phyloP scores from a whole-genome alignment of 495 filamentous ascomycete species.

The Thermochaetoides thermophila region DNA sequence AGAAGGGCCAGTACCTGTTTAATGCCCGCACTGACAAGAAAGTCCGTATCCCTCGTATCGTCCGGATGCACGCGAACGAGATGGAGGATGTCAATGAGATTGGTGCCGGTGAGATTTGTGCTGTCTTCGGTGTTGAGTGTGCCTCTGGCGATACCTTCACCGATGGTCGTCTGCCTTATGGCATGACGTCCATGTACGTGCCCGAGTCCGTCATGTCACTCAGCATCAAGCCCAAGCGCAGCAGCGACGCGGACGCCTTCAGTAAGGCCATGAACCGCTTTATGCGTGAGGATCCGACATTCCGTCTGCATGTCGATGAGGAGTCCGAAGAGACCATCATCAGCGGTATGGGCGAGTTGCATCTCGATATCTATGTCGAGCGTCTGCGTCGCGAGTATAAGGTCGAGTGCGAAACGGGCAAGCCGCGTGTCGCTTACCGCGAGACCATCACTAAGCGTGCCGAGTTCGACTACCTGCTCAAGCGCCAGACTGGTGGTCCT shows the following conservation, averaged over 20 bases:
- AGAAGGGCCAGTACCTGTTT: slow-evolving; percentile 78
- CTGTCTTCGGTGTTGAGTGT: slow-evolving; percentile 96
- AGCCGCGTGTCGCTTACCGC: slow-evolving; percentile 94
- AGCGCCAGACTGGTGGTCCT: slow-evolving; percentile 91
- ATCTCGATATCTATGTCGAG: slow-evolving; percentile 95
- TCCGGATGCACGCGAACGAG: slow-evolving; percentile 99
- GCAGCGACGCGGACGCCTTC: slow-evolving; percentile 86
- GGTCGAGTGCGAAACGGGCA: slow-evolving; percentile 87
- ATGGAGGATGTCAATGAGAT: slow-evolving; percentile 94
- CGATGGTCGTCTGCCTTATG: slow-evolving; percentile 82
- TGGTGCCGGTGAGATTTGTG: slow-evolving; percentile 92
- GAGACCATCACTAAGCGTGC: slow-evolving; percentile 72
- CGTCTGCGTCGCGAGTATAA: slow-evolving; percentile 96
- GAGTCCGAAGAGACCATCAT: slow-evolving; percentile 95
- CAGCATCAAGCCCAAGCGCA: slow-evolving; percentile 91
- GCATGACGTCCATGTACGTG: slow-evolving; percentile 97
- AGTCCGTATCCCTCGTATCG: slow-evolving; percentile 91
- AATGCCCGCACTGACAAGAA: slow-evolving; percentile 92
- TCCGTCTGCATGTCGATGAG: slow-evolving; percentile 79
- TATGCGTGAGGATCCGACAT: slow-evolving; percentile 96
- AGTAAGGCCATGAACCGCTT: slow-evolving; percentile 98
- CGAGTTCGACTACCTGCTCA: slow-evolving; percentile 84
- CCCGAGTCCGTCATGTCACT: slow-evolving; percentile 97
- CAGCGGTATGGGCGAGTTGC: slow-evolving; percentile 95
- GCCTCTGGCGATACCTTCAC: slow-evolving; percentile 98